A percentile compares a stretch with the other conserved stretches of the same genome.
phyloP scores from a whole-genome alignment of 1,139 yeast species.

The Dujonia santamariae region DNA sequence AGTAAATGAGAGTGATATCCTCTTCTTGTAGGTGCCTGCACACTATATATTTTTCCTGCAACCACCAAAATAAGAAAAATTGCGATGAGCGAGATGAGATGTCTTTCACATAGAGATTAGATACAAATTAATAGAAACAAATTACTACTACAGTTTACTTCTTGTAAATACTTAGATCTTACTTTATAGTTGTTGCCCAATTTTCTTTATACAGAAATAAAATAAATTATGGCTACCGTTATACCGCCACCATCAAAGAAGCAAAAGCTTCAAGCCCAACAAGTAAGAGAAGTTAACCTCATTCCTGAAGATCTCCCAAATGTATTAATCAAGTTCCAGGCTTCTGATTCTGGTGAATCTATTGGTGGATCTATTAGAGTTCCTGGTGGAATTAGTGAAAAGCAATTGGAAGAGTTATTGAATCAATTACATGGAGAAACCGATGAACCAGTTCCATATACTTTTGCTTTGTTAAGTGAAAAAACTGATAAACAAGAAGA shows the following conservation, averaged over 20 bases:
- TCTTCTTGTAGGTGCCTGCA: too few species aligned
- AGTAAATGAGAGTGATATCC: slow-evolving; percentile 1
- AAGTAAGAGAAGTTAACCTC: slow-evolving; percentile 69
- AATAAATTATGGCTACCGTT: slow-evolving; percentile 97
- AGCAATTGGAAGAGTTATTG: slow-evolving; percentile 82
- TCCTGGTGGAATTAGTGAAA: slow-evolving; percentile 84
- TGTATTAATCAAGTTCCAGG: slow-evolving; percentile 85
- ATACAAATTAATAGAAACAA: too few species aligned
- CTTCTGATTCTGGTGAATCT: slow-evolving; percentile 90
- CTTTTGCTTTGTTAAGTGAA: slow-evolving; percentile 65
- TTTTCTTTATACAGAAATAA: too few species aligned
- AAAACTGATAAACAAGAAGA: slow-evolving; percentile 29
- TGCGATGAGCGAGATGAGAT: too few species aligned
- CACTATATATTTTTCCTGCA: background rate
- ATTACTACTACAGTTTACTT: too few species aligned
- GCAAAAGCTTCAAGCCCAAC: slow-evolving; percentile 81
- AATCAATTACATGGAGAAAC: slow-evolving; percentile 64
- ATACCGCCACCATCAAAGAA: slow-evolving; percentile 93
- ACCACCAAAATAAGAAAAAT: too few species aligned
- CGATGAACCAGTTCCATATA: slow-evolving; percentile 89
- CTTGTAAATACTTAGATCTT: too few species aligned
- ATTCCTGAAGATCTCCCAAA: slow-evolving; percentile 81
- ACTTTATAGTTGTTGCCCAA: too few species aligned
- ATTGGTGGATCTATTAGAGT: slow-evolving; percentile 86
- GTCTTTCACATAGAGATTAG: too few species aligned